Base-by-base conservation (phyloP, 768 basidiomycete genomes). In the Chlorophyllum brunneum region DNA sequence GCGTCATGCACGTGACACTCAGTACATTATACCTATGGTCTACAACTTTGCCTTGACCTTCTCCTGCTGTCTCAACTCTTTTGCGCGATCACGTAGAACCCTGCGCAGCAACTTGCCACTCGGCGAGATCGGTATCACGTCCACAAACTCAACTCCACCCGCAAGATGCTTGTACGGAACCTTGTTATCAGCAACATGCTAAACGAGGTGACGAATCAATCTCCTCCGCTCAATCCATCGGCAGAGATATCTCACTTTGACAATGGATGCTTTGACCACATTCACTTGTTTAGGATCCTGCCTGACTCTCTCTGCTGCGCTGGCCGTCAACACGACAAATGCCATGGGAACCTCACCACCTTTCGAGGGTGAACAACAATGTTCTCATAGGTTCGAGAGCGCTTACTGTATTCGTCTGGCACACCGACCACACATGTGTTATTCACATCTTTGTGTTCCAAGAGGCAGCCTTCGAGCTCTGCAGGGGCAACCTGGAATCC, bases 401-500 rank as follows among this genome's bases (percentile, higher is more conserved):
- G 64, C 72, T 37, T 20, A 74, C 79, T 82, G 54, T 79, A 88
- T 6, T 86, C 85, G 59, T 89, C 82, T 6, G 78, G 79, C 27
- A 84, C 60, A 0, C 83, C 79, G 15, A 88, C 79, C 1, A 88
- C 85, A 56, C 86, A 86, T 1, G 72, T 72, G 37, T 84, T 79
- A 3, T 72, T 70, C 20, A 87, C 78, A 57, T 84, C 83, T 0
- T 75, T 65, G 56, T 86, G 81, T 38, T 70, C 75, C 22, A 85
- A 63, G n/a, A 85, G 59, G 54, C 82, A 82, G 16, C 79, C 86
- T 59, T 87, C 86, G 7, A 87, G 70, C 56, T 86, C 85, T 3
- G 86, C 85, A 2, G 86, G 86, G 1, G 86, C 83, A 1, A 88
- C 86, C 61, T 88, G 86, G 62, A 83, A 85, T 2, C 87, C 86